A percentile compares a stretch with the other conserved stretches of the same genome.
phyloP scores from a whole-genome alignment of 306 rosid genomes.

The Gillenia trifoliata region DNA sequence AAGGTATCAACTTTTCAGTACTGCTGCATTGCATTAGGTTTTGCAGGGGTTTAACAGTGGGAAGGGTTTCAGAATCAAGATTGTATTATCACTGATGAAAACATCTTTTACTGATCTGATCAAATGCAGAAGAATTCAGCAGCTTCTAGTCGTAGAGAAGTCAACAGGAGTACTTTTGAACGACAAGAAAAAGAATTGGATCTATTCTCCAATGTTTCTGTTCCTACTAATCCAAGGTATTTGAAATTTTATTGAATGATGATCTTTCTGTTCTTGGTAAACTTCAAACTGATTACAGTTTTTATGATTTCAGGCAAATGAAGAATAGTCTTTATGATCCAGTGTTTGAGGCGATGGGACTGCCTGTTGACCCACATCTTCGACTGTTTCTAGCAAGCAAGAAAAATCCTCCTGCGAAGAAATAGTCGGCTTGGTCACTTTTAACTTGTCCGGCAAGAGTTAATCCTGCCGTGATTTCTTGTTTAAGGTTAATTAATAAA shows the following conservation, averaged over 20 bases:
- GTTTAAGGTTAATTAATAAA: not conserved
- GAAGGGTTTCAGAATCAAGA: not conserved
- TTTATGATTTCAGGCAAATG: conserved; percentile 1
- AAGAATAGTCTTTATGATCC: conserved; percentile 27
- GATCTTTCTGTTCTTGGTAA: not conserved
- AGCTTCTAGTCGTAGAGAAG: not conserved
- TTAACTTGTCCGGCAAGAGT: not conserved
- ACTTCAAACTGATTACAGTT: not conserved
- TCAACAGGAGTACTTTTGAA: not conserved
- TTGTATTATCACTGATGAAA: not conserved
- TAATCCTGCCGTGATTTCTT: not conserved
- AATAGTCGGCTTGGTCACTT: not conserved
- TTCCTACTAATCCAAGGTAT: conserved; percentile 15
- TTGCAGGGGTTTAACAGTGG: not conserved
- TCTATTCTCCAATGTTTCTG: not conserved
- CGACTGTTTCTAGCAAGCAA: conserved; percentile 18
- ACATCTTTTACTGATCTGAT: not conserved
- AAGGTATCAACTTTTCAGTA: conserved; percentile 16
- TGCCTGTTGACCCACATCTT: conserved; percentile 37
- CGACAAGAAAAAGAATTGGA: not conserved
- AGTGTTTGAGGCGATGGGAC: conserved; percentile 19
- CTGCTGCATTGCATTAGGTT: not conserved
- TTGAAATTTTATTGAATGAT: not conserved
- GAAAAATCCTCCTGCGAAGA: not conserved
- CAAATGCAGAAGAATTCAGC: conserved; percentile 8